These are phyloP conservation scores for Parascedosporium putredinis DNA, from an alignment of 2,329 filamentous ascomycete genomes.

Conservation along the genomic window DNA sequence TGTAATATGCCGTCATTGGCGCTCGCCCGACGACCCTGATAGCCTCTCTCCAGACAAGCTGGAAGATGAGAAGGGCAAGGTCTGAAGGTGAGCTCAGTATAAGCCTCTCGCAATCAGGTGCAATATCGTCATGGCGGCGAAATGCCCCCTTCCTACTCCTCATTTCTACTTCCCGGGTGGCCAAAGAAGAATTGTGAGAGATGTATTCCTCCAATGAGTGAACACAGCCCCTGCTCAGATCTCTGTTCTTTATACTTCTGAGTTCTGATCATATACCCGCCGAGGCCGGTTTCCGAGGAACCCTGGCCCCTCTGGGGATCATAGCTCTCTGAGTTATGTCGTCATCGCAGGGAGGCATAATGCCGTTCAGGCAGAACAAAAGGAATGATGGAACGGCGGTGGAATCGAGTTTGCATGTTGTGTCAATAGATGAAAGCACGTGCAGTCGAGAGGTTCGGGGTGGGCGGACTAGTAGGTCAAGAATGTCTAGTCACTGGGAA, in stretches of 20 bases:
- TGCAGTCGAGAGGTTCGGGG: background rate
- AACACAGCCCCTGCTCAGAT: slow-evolving; percentile 32
- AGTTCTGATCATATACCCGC: slow-evolving; percentile 7
- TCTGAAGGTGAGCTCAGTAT: no score
- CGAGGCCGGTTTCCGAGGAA: slow-evolving; percentile 8
- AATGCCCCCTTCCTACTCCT: background rate
- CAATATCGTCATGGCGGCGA: background rate
- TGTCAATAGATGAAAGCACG: background rate
- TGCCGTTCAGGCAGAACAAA: background rate
- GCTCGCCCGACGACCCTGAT: background rate
- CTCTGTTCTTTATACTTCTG: slow-evolving; percentile 33
- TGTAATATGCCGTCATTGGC: slow-evolving; percentile 22
- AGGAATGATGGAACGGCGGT: background rate
- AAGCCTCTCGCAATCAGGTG: slow-evolving; percentile 5
- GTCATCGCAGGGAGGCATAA: slow-evolving; percentile 9
- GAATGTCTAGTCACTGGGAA: background rate
- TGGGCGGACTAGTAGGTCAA: background rate
- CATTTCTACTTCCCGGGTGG: no score
- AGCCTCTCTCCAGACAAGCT: no score
- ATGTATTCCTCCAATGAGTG: background rate
- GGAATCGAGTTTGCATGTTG: no score
- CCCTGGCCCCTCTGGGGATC: slow-evolving; percentile 5
- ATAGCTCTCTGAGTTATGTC: slow-evolving; percentile 10
- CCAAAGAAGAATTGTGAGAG: background rate
- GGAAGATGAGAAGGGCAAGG: no score